Percentiles rank a stretch among this genome's conserved stretches.
Evolutionary conservation across 768 basidiomycete species (phyloP).

Genomic region (Multifurca ochricompacta): DNA sequence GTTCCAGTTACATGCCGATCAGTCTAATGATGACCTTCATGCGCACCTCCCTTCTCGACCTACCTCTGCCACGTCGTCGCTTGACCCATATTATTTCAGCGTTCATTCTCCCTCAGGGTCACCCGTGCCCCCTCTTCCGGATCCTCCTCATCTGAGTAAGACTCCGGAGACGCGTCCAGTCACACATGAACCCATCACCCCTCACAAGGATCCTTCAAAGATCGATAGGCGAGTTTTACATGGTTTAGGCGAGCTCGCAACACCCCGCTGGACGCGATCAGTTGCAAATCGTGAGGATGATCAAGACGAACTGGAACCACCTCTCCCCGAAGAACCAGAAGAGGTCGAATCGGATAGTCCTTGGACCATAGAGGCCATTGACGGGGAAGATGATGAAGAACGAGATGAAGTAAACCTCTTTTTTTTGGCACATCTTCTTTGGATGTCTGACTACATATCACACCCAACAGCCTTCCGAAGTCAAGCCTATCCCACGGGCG

Average conservation of each 20-base stretch:
- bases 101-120: slow-evolving; percentile 61
- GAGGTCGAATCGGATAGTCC: slow-evolving; percentile 66
- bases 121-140: slow-evolving; percentile 41
- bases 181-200: slow-evolving; percentile 53
- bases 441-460: background rate
- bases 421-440: slow-evolving; percentile 7
- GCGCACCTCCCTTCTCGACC: slow-evolving; percentile 48
- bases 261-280: slow-evolving; percentile 82
- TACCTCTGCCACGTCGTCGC: slow-evolving; percentile 66
- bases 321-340: slow-evolving; percentile 30
- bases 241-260: slow-evolving; percentile 92
- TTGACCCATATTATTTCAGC: slow-evolving; percentile 88
- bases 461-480: slow-evolving; percentile 35
- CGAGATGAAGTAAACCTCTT: slow-evolving; percentile 48
- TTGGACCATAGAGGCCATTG: slow-evolving; percentile 84
- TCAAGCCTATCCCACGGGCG: slow-evolving; percentile 39
- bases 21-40: slow-evolving; percentile 31
- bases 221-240: slow-evolving; percentile 85
- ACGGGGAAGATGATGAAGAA: slow-evolving; percentile 63
- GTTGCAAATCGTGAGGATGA: slow-evolving; percentile 32
- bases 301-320: slow-evolving; percentile 26
- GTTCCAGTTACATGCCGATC: slow-evolving; percentile 41
- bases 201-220: slow-evolving; percentile 63
- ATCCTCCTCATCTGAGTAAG: slow-evolving; percentile 34
- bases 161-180: slow-evolving; percentile 53